phyloP scores from a whole-genome alignment of 768 basidiomycete genomes.

The Suillus discolor region DNA sequence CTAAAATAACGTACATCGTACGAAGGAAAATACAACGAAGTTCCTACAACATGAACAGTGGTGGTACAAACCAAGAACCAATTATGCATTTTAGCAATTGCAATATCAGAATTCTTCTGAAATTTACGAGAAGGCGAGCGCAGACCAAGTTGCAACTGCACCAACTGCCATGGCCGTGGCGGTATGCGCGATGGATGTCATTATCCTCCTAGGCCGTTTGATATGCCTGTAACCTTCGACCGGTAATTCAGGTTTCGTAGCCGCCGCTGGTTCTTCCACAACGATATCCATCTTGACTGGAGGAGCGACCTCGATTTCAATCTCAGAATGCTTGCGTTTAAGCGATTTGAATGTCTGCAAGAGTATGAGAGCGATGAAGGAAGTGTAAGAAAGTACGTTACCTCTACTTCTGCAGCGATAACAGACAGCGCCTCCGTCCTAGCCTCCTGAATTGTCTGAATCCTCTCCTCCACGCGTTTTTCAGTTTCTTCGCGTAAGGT shows the following conservation, averaged over 20 bases:
- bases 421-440: slow-evolving; percentile 40
- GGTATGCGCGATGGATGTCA: slow-evolving; percentile 52
- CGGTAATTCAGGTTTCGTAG: background rate
- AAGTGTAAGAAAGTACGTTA: slow-evolving; percentile 12
- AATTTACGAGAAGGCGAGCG: slow-evolving; percentile 62
- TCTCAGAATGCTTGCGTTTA: slow-evolving; percentile 66
- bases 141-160: slow-evolving; percentile 73
- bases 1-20: slow-evolving; percentile 5
- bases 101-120: background rate
- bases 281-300: background rate
- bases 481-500: slow-evolving; percentile 43
- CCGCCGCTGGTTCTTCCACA: background rate
- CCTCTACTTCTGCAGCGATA: slow-evolving; percentile 34
- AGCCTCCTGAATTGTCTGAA: slow-evolving; percentile 45
- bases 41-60: background rate
- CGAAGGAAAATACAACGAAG: slow-evolving; percentile 2
- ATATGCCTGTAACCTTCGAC: slow-evolving; percentile 24
- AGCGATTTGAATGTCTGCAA: slow-evolving; percentile 38
- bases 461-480: slow-evolving; percentile 47
- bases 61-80: slow-evolving; percentile 7
- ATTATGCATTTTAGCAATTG: slow-evolving; percentile 6
- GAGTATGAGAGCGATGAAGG: slow-evolving; percentile 28
- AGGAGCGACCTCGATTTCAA: slow-evolving; percentile 32
- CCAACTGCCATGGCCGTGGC: slow-evolving; percentile 66
- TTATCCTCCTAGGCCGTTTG: slow-evolving; percentile 48